phyloP scores from a whole-genome alignment of 2,329 filamentous ascomycete species.

The Tolypocladium pustulatum region DNA sequence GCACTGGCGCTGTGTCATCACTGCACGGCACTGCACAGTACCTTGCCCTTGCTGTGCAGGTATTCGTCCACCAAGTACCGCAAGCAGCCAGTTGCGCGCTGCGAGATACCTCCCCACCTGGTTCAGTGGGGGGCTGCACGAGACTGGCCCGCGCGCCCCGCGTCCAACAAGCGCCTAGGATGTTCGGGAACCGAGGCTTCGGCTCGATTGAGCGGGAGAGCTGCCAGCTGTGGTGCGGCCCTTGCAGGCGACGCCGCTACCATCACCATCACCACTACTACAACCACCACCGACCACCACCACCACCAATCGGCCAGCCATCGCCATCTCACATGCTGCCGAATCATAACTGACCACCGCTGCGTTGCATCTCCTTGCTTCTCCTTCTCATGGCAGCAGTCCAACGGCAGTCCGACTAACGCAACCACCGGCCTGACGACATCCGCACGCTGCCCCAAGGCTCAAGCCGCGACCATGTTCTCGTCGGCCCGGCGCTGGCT shows the following conservation, averaged over 20 bases:
- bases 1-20: too few species aligned
- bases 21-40: too few species aligned
- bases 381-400: neutral
- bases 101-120: neutral
- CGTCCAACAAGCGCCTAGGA: neutral
- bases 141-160: neutral
- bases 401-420: neutral
- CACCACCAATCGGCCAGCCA: neutral
- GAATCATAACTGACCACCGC: neutral
- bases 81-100: too few species aligned
- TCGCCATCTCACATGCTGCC: neutral
- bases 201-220: neutral
- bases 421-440: neutral
- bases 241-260: neutral
- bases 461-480: slow-evolving; percentile 37
- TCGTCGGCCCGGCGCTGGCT: slow-evolving; percentile 79
- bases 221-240: neutral
- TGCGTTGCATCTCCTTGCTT: neutral
- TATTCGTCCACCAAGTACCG: too few species aligned
- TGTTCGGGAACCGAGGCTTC: slow-evolving; percentile 4
- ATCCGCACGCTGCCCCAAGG: neutral
- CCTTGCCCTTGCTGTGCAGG: too few species aligned
- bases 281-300: neutral
- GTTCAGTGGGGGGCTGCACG: neutral
- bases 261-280: neutral